phyloP scores from a whole-genome alignment of 371 early-diverging fungal species.

The Parasitella parasitica region DNA sequence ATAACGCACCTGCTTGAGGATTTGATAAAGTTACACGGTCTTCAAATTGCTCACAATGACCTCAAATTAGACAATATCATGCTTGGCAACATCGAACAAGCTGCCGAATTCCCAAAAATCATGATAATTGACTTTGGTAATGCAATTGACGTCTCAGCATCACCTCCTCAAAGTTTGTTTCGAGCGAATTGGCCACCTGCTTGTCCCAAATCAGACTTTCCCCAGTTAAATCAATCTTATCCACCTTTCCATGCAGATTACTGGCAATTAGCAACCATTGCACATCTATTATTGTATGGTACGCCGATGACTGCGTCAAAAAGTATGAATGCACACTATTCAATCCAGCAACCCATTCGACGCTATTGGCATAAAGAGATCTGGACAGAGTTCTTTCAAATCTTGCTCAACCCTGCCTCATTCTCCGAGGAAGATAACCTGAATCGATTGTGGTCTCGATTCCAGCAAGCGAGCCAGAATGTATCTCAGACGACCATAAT shows the following conservation, averaged over 20 bases:
- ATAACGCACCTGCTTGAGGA: slow-evolving; percentile 24
- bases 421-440: neutral
- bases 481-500: neutral
- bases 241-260: slow-evolving; percentile 38
- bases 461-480: neutral
- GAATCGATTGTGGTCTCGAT: neutral
- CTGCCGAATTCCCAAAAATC: slow-evolving; percentile 12
- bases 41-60: slow-evolving; percentile 45
- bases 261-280: slow-evolving; percentile 42
- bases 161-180: neutral
- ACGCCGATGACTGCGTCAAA: slow-evolving; percentile 8
- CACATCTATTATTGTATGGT: slow-evolving; percentile 39
- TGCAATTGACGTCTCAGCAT: slow-evolving; percentile 35
- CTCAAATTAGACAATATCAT: slow-evolving; percentile 52
- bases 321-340: neutral
- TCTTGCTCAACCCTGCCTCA: slow-evolving; percentile 31
- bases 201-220: slow-evolving; percentile 20
- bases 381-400: slow-evolving; percentile 37
- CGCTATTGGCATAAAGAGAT: slow-evolving; percentile 44
- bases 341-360: slow-evolving; percentile 29
- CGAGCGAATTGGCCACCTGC: slow-evolving; percentile 36
- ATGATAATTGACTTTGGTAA: slow-evolving; percentile 51
- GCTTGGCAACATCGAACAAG: slow-evolving; percentile 2
- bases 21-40: slow-evolving; percentile 27
- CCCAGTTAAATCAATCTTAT: slow-evolving; percentile 16